Percentiles rank a stretch among this genome's conserved stretches.
Evolutionary conservation across 2,329 filamentous ascomycete genomes (phyloP).

Genomic region (Cadophora gregata): DNA sequence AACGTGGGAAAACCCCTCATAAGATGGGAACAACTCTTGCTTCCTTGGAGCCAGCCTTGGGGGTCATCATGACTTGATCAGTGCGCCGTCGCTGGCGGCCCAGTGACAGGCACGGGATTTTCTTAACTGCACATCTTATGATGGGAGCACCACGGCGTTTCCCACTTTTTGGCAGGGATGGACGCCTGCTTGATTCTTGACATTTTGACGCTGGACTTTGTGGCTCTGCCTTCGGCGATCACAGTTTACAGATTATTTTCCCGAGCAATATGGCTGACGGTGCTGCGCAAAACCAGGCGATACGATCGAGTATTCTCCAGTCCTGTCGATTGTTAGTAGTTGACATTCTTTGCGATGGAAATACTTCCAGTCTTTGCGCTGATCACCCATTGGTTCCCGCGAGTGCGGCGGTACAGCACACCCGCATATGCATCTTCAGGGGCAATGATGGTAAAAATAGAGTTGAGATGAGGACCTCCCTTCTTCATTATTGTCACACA

Average conservation of each 20-base stretch:
- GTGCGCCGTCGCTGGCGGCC: conserved; percentile 7
- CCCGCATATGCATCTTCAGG: conserved; percentile 17
- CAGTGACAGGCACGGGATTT: conserved; percentile 14
- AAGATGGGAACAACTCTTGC: neutral
- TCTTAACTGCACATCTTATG: conserved; percentile 25
- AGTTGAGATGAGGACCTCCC: conserved; percentile 14
- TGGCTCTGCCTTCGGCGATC: neutral
- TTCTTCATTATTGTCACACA: neutral
- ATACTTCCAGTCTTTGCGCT: neutral
- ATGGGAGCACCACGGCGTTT: conserved; percentile 3
- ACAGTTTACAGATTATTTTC: neutral
- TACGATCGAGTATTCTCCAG: neutral
- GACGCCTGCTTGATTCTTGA: neutral
- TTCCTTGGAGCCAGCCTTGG: neutral
- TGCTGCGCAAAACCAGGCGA: conserved; percentile 3
- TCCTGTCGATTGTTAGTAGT: neutral
- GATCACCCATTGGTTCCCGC: conserved; percentile 5
- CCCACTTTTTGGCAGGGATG: neutral
- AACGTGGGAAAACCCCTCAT: conserved; percentile 12
- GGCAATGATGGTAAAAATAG: conserved; percentile 18
- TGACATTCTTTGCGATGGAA: neutral
- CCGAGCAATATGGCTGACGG: too few relatives aligned
- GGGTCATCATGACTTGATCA: conserved; percentile 4
- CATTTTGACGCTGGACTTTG: neutral
- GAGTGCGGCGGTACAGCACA: conserved; percentile 3